phyloP scores from a whole-genome alignment of 345 rosid genomes.

The Garcia nutans region DNA sequence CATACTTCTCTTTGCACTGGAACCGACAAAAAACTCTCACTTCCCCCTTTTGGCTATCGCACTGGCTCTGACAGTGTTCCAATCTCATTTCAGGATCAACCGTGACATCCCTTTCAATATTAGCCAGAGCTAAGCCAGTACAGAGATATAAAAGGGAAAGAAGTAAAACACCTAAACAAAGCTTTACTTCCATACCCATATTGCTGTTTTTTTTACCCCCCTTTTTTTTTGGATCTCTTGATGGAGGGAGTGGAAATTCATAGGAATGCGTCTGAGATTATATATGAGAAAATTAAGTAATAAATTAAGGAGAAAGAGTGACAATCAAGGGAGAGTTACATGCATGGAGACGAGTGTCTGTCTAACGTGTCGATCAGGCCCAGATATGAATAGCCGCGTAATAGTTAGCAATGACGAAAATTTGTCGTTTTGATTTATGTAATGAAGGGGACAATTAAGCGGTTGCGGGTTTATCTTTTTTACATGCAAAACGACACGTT shows the following conservation, averaged over 20 bases:
- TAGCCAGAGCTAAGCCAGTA: conserved; percentile 28
- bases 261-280: too few relatives aligned
- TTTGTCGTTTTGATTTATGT: too few relatives aligned
- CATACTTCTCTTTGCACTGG: conserved; percentile 28
- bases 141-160: conserved; percentile 25
- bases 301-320: background rate
- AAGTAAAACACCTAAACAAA: conserved; percentile 10
- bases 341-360: conserved; percentile 41
- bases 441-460: background rate
- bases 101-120: conserved; percentile 18
- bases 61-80: conserved; percentile 33
- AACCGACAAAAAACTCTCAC: conserved; percentile 27
- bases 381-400: too few relatives aligned
- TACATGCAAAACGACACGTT: background rate
- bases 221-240: too few relatives aligned
- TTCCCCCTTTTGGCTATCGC: conserved; percentile 24
- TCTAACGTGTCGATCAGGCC: conserved; percentile 22
- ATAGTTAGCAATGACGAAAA: too few relatives aligned
- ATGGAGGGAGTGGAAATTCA: background rate
- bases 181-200: conserved; percentile 25
- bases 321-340: conserved; percentile 16
- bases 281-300: too few relatives aligned
- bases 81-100: conserved; percentile 15
- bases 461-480: background rate
- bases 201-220: too few relatives aligned